Percentiles rank a stretch among this genome's conserved stretches.
These are phyloP conservation scores for Coniochaeta sp. DNA, from an alignment of 2,329 filamentous ascomycete genomes.

Conservation along the genomic window DNA sequence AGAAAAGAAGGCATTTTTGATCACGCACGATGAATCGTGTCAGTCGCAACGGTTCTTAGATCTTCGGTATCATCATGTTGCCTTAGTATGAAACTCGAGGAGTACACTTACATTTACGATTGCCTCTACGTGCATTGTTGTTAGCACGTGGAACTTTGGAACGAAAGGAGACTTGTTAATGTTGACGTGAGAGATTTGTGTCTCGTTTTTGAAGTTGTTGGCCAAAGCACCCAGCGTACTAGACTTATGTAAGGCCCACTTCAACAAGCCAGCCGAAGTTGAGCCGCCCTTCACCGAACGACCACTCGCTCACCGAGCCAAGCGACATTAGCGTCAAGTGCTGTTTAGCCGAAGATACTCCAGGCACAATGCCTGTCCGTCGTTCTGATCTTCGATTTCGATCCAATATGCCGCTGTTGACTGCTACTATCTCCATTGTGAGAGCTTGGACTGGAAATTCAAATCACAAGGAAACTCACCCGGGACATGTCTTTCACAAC, in stretches of 20 bases:
- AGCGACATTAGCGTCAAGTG: neutral
- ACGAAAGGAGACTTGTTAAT: neutral
- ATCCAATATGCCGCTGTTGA: neutral
- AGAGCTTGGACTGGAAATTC: neutral
- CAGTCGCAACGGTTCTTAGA: slow-evolving; percentile 53
- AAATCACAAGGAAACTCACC: neutral
- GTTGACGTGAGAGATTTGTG: neutral
- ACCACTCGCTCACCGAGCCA: neutral
- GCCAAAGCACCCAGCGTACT: neutral
- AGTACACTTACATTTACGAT: neutral
- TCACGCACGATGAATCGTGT: slow-evolving; percentile 40
- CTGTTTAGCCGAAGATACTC: neutral
- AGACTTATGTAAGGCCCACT: neutral
- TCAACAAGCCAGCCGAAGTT: neutral
- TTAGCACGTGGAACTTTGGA: neutral
- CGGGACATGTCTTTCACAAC: neutral
- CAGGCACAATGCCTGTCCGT: neutral
- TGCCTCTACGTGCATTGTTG: neutral
- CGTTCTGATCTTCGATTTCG: neutral
- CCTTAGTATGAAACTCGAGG: neutral
- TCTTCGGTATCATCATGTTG: slow-evolving; percentile 42
- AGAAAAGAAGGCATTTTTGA: slow-evolving; percentile 44
- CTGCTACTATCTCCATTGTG: neutral
- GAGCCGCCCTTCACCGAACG: neutral
- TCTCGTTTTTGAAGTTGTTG: neutral